Evolutionary conservation across 2,329 filamentous ascomycete genomes (phyloP), one percentile per base, ranked within the genome.

Genomic region (Xylariaceae sp.): DNA sequence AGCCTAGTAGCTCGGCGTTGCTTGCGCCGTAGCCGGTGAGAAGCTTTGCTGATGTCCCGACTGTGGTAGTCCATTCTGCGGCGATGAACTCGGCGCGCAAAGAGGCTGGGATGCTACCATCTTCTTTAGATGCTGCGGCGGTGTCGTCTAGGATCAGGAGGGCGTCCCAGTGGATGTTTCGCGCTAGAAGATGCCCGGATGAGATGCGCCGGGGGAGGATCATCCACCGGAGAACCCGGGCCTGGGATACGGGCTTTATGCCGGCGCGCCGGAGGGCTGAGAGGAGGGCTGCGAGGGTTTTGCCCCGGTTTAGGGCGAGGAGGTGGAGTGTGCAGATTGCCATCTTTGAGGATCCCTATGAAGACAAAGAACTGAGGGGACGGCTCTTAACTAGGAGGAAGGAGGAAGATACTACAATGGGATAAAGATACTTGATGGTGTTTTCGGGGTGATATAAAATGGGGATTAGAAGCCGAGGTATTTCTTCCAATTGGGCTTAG

Each of bases 241-340:
- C 57, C 38, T 57, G 55, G 17, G 53, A 51, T 27, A 60, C 32
- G 23, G 56, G 56, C 32, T 48, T 45, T 27, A 55, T 42, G 36
- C 50, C 50, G 20, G 46, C 44, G 33, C 33, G 23, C 14, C 50
- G 55, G 33, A 58, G 53, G 34, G 53, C 44, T 34, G 45, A 20
- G 37, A 58, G 55, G 41, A 56, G 54, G n/a, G 49, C 36, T 21
- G 46, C 25, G 25, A 40, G 22, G 12, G 53, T 45, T 12, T 39
- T 35, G n/a, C 49, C 49, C 10, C 44, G 35, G 33, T 49, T 47
- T 10, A 60, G 54, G 22, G 55, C 48, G 43, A 59, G 43, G 33
- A 60, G 32, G 41, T 60, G 54, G 42, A 60, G 34, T 32, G 48
- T 46, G 42, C 55, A 59, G 37, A 60, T 48, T 3, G 58, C 56